Evolutionary conservation across 2,329 filamentous ascomycete genomes (phyloP), one percentile per base, ranked within the genome.

Genomic region (Coleophoma eucalyptorum): DNA sequence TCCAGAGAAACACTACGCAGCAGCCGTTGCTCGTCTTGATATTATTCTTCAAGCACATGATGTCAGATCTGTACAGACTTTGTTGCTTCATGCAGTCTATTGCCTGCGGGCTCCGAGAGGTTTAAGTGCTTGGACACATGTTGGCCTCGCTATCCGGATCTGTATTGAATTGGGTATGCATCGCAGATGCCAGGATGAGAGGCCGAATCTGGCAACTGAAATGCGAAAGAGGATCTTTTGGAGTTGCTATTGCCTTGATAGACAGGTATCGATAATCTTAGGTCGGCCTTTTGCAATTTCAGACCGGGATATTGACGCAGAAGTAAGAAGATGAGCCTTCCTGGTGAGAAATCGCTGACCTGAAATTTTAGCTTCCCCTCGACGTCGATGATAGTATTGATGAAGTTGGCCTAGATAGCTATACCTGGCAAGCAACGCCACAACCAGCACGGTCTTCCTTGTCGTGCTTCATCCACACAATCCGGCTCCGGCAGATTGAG

Each of bases 231-330:
- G 66, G 2, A 59, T 63, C 1, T 70, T 69, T 50, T 70, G 68
- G 68, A 60, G 61, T 3, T 62, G 60, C 37, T 69, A 70, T 46
- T 64, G 58, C 13, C 55, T 69, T 6, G 67, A 70, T 38, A 56
- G 67, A 8, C 57, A 63, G 43, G 66, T 66, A 1, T 67, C 62
- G 10, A 63, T 67, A 1, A 59, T 7, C 4, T 26, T 26, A 26
- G 68, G 68, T 1, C 50, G 68, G 4, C 61, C 67, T 0, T 68
- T 69, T 53, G 64, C 64, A 7, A 67, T 69, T 26, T 60, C 62
- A 2, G 67, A 69, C 38, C 48, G 62, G 35, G 66, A 69, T 16
- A 66, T 67, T 49, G 63, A 67, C 48, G 61, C 58, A 16, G 60
- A 64, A 52, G 57, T 64, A 45, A 11, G 52, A 7, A 6, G 26